Percentiles rank a stretch among this genome's conserved stretches.
Evolutionary conservation across 352 stramenopile species (phyloP).

Genomic region (Globisporangium cystogenes): DNA sequence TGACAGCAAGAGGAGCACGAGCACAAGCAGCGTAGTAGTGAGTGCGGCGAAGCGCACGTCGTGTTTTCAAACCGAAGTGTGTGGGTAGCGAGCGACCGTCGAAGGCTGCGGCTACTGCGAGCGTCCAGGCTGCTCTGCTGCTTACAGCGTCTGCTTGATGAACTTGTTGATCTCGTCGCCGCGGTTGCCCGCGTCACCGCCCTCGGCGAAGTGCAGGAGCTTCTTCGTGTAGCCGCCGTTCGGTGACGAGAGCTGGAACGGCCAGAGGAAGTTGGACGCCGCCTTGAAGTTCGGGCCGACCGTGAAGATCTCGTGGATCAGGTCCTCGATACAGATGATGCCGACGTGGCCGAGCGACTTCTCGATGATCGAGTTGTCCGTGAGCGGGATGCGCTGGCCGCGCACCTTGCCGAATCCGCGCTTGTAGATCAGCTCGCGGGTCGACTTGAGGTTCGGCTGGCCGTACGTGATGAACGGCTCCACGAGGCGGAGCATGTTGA

Average conservation of each 20-base stretch:
- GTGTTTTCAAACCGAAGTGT: constrained; percentile 17
- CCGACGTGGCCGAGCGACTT: constrained; percentile 92
- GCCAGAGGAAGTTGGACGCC: constrained; percentile 99
- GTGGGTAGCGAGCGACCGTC: neutral
- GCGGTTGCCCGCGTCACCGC: constrained; percentile 91
- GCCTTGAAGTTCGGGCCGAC: constrained; percentile 99
- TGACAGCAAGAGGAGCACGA: neutral
- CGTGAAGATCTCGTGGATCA: constrained; percentile 99
- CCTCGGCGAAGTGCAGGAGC: constrained; percentile 92
- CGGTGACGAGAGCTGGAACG: constrained; percentile 98
- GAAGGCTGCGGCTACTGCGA: neutral
- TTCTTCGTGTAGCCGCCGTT: constrained; percentile 95
- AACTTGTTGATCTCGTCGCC: constrained; percentile 93
- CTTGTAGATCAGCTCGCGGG: constrained; percentile 99
- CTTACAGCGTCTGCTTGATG: constrained; percentile 93
- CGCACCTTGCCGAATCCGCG: constrained; percentile 98
- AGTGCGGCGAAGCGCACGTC: neutral
- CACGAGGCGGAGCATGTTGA: constrained; percentile 99
- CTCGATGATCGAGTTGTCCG: constrained; percentile 96
- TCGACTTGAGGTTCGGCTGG: constrained; percentile 97
- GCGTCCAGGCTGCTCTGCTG: neutral
- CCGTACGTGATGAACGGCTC: constrained; percentile 99
- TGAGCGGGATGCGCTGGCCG: constrained; percentile 97
- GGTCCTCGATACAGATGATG: constrained; percentile 98
- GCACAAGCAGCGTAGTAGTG: no score